Evolutionary conservation across 2,329 filamentous ascomycete genomes (phyloP).

Genomic region (Phialophora chinensis): DNA sequence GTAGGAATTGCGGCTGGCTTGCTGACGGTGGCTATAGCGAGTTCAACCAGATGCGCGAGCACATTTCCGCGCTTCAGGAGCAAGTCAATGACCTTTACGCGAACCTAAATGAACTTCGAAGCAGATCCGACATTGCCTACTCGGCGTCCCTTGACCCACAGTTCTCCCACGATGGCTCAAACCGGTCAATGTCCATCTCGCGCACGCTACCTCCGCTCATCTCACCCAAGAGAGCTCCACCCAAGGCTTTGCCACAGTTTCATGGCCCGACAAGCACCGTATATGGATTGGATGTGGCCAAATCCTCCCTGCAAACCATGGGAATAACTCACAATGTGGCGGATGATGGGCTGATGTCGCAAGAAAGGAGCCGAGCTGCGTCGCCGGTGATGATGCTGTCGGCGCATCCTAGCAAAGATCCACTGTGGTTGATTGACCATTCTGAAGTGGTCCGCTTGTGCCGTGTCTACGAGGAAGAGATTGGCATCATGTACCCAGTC

Average conservation of each 20-base stretch:
- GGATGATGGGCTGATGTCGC: slow-evolving; percentile 63
- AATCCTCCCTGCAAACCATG: slow-evolving; percentile 86
- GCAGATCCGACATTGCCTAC: slow-evolving; percentile 45
- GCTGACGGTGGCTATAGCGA: slow-evolving; percentile 58
- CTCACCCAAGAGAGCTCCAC: slow-evolving; percentile 51
- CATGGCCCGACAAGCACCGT: slow-evolving; percentile 84
- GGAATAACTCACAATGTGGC: slow-evolving; percentile 72
- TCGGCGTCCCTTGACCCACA: slow-evolving; percentile 30
- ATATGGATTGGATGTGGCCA: slow-evolving; percentile 85
- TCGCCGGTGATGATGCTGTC: slow-evolving; percentile 49
- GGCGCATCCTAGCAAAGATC: slow-evolving; percentile 66
- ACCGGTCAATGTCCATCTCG: slow-evolving; percentile 40
- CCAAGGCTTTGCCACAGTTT: slow-evolving; percentile 68
- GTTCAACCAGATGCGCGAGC: slow-evolving; percentile 78
- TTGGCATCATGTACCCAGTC: slow-evolving; percentile 90
- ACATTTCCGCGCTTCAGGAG: slow-evolving; percentile 77
- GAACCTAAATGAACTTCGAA: slow-evolving; percentile 71
- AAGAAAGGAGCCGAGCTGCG: slow-evolving; percentile 59
- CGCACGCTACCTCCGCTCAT: slow-evolving; percentile 39
- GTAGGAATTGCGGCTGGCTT: neutral
- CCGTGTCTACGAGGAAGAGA: slow-evolving; percentile 83
- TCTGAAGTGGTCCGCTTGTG: slow-evolving; percentile 82
- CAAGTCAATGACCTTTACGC: slow-evolving; percentile 80
- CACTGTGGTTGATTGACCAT: slow-evolving; percentile 77
- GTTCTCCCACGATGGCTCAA: slow-evolving; percentile 39